Evolutionary conservation across 179 eudicot genomes (phyloP).

Genomic region (Actinidia arguta): DNA sequence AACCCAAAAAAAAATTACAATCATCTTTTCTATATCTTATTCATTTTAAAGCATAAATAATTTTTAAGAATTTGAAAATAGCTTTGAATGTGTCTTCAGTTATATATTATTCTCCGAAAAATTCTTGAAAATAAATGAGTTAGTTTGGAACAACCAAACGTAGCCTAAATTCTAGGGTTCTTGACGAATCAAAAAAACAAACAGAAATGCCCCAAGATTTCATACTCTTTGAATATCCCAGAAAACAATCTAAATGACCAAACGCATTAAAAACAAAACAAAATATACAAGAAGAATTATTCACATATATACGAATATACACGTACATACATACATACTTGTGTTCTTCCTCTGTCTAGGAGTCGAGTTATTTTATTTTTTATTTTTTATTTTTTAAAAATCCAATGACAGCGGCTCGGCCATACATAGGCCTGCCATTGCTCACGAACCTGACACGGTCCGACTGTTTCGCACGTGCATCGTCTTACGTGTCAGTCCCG

Average conservation of each 20-base stretch:
- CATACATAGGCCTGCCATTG: no score
- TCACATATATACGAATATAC: not conserved
- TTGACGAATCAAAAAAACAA: not conserved
- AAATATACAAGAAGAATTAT: not conserved
- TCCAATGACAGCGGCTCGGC: no score
- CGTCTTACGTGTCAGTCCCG: no score
- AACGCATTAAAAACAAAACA: not conserved
- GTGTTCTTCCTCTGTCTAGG: slow-evolving; percentile 99
- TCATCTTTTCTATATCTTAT: not conserved
- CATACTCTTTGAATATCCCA: not conserved
- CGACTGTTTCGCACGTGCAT: no score
- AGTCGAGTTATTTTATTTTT: no score
- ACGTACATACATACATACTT: slow-evolving; percentile 41
- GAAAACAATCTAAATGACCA: not conserved
- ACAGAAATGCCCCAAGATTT: no score
- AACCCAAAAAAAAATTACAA: not conserved
- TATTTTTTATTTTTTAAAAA: no score
- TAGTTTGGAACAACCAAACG: not conserved
- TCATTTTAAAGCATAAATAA: not conserved
- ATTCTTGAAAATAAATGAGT: no score
- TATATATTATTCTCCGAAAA: no score
- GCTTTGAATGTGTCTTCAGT: no score
- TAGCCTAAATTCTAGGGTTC: not conserved
- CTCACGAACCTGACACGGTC: no score
- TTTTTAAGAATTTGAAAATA: not conserved